Conservation (phyloP, 768 basidiomycete genomes). For the Rhizopogon vesiculosus region DNA sequence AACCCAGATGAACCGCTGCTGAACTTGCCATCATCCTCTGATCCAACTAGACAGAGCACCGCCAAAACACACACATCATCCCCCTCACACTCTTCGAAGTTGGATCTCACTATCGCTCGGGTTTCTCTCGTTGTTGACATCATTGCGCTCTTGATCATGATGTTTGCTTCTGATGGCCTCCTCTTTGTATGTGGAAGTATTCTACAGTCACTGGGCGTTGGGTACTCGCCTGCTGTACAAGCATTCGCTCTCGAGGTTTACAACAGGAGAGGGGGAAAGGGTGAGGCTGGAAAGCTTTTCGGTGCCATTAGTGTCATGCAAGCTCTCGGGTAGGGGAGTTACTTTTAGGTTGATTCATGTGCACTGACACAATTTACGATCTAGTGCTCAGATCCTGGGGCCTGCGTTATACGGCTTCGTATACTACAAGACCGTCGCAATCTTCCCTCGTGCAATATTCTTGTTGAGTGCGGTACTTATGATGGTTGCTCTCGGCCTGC, state of each 20-base stretch:
- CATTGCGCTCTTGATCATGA: slow-evolving; percentile 45
- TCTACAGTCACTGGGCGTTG: slow-evolving; percentile 54
- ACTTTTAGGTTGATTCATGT: neutral
- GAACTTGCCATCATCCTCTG: neutral
- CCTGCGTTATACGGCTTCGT: slow-evolving; percentile 73
- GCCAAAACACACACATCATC: neutral
- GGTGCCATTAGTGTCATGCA: slow-evolving; percentile 76
- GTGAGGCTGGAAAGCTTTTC: slow-evolving; percentile 71
- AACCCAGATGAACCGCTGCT: slow-evolving; percentile 14
- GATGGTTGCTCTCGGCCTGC: slow-evolving; percentile 36
- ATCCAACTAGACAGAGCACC: slow-evolving; percentile 3
- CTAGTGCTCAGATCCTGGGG: slow-evolving; percentile 62
- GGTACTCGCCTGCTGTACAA: slow-evolving; percentile 62
- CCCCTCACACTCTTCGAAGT: slow-evolving; percentile 35
- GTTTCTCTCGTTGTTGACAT: slow-evolving; percentile 56
- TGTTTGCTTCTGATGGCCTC: slow-evolving; percentile 38
- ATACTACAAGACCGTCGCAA: slow-evolving; percentile 66
- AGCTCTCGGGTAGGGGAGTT: slow-evolving; percentile 48
- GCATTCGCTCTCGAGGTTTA: slow-evolving; percentile 71
- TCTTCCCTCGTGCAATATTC: slow-evolving; percentile 68
- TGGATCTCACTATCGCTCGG: slow-evolving; percentile 71
- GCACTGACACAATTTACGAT: neutral
- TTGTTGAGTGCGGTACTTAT: slow-evolving; percentile 43
- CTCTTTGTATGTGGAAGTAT: slow-evolving; percentile 49
- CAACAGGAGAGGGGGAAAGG: slow-evolving; percentile 39